These are phyloP conservation scores for Pseudisothecium myosuroides DNA, from an alignment of 225 moss, liverwort and hornwort species.

Conservation along the genomic window DNA sequence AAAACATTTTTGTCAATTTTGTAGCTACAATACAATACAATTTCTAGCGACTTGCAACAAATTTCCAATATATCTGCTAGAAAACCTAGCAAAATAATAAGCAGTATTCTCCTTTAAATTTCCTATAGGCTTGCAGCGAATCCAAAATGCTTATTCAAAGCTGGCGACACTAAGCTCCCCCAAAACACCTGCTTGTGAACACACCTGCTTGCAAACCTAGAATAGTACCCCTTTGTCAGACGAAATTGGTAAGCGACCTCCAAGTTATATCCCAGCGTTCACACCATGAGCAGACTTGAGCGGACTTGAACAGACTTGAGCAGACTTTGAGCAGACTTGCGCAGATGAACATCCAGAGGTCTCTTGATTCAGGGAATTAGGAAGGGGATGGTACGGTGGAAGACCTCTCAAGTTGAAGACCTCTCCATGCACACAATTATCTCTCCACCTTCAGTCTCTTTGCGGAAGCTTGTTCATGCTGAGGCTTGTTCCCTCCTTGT, in stretches of 20 bases:
- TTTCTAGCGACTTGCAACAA: background rate
- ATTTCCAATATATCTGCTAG: background rate
- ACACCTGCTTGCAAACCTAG: background rate
- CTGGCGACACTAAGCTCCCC: background rate
- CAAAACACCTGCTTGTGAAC: background rate
- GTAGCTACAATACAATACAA: background rate
- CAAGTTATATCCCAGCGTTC: background rate
- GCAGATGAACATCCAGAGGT: background rate
- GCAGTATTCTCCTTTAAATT: background rate
- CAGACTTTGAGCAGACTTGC: background rate
- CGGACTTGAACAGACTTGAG: too few relatives aligned
- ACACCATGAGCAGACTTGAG: background rate
- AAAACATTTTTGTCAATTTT: background rate
- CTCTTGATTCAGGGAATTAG: background rate
- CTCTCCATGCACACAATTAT: background rate
- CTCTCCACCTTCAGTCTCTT: conserved; percentile 43
- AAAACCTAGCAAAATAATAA: background rate
- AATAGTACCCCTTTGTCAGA: background rate
- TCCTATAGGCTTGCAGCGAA: background rate
- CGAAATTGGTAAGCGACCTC: background rate
- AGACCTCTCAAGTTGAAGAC: background rate
- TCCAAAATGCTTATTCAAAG: background rate
- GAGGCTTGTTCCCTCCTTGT: conserved; percentile 17
- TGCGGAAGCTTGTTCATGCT: conserved; percentile 17
- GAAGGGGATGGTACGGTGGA: background rate